Base-by-base conservation (phyloP, 495 filamentous ascomycete genomes). In the Penicillium taxi region DNA sequence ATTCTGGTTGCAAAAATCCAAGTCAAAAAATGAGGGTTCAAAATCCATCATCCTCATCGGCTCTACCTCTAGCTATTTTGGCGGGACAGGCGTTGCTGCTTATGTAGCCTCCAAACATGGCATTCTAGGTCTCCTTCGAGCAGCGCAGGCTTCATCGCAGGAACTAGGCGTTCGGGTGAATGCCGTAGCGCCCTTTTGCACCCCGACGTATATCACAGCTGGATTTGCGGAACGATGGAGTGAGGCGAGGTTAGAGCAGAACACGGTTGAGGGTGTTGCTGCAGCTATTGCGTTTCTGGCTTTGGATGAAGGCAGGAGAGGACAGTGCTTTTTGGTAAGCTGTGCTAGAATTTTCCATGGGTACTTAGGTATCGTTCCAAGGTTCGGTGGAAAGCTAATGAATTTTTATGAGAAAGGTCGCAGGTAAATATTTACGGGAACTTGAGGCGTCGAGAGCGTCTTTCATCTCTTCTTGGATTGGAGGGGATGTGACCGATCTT, bases 41-140 rank as follows among this genome's bases (percentile, higher is more conserved):
- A 45, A 47, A 28, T 58, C 56, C 5, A 47, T 61, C 9, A 12
- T 61, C 2, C 46, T 63, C 5, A 37, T 61, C 0, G 31, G 32
- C 1, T 58, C 55, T 0, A 54, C 52, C 1, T 58, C 57, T 2
- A 51, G 55, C 3, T 63, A 61, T 19, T 59, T 61, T 25, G 59
- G 59, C 7, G 50, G 52, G 6, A 55, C 55, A 0, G 52, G 50
- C 0, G 52, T 63, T 0, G 18, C 40, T 2, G 52, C 52, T 0
- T 63, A 61, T 28, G 31, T 61, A n/a, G 34, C 55, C 1, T 61
- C 59, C 6, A 61, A 63, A 15, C 59, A 61, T 13, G 57, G 52
- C 1, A 32, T 63, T 1, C 35, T 52, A 0, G 57, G 59, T 5
- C 36, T 63, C 2, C 39, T 61, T 1, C 52, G 59, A 5, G 46